Conservation (phyloP, 495 filamentous ascomycete species). For the Penicillium steckii region DNA sequence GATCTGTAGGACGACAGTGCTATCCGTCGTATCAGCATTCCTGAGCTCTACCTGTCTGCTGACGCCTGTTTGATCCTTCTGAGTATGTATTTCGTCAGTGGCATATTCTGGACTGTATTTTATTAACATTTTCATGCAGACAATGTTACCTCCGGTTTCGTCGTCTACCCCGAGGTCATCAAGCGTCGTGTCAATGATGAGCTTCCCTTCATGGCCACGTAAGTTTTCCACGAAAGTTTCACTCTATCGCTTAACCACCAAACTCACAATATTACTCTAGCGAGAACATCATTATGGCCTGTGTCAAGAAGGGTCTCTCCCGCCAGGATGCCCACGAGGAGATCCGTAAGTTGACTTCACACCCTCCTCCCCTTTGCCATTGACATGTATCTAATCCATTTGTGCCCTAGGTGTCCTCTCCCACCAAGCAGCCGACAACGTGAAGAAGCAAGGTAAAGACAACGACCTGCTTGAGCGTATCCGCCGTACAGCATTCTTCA, state of each 20-base stretch:
- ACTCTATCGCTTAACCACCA: neutral
- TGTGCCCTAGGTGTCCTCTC: slow-evolving; percentile 62
- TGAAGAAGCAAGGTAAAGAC: slow-evolving; percentile 75
- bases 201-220: slow-evolving; percentile 88
- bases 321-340: slow-evolving; percentile 92
- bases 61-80: slow-evolving; percentile 78
- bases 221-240: slow-evolving; percentile 16
- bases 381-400: neutral
- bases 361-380: neutral
- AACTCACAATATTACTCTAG: slow-evolving; percentile 24
- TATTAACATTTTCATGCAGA: slow-evolving; percentile 35
- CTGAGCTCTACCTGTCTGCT: slow-evolving; percentile 77
- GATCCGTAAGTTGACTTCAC: slow-evolving; percentile 48
- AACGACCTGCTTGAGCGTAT: slow-evolving; percentile 88
- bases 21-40: slow-evolving; percentile 69
- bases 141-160: slow-evolving; percentile 79
- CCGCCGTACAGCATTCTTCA: slow-evolving; percentile 72
- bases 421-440: slow-evolving; percentile 76
- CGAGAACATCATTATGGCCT: slow-evolving; percentile 79
- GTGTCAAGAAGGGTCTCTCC: slow-evolving; percentile 69
- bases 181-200: slow-evolving; percentile 66
- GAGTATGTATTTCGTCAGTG: slow-evolving; percentile 26
- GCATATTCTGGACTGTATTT: neutral
- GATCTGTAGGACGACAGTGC: slow-evolving; percentile 55
- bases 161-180: slow-evolving; percentile 84